A percentile compares a stretch with the other conserved stretches of the same genome.
Evolutionary conservation across 495 filamentous ascomycete species (phyloP).

Genomic region (Tetracladium setigerum): DNA sequence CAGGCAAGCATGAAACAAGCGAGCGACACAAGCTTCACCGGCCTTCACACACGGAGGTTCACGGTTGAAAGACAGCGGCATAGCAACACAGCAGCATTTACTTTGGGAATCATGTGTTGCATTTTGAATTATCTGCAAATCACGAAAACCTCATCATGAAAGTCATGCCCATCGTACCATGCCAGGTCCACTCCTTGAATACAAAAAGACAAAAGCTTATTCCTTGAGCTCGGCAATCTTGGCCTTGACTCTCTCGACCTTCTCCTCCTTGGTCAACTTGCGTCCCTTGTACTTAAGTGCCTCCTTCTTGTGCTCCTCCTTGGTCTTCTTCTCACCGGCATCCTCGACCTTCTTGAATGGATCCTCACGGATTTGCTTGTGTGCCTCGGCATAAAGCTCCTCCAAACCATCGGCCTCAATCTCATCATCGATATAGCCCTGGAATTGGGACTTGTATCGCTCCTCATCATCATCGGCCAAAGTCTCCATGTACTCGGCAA

Average conservation of each 20-base stretch:
- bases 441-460: slow-evolving; percentile 97
- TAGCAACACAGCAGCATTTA: neutral
- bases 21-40: neutral
- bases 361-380: slow-evolving; percentile 95
- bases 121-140: slow-evolving; percentile 2
- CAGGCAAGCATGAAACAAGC: too few relatives aligned
- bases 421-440: slow-evolving; percentile 92
- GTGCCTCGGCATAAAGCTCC: slow-evolving; percentile 91
- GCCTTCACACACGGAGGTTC: neutral
- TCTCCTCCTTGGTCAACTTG: slow-evolving; percentile 78
- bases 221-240: slow-evolving; percentile 73
- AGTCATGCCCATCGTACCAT: neutral
- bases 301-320: slow-evolving; percentile 96
- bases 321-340: slow-evolving; percentile 76
- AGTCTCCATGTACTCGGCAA: slow-evolving; percentile 99
- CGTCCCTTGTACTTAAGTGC: slow-evolving; percentile 72
- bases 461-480: slow-evolving; percentile 99
- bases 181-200: slow-evolving; percentile 9
- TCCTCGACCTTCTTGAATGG: slow-evolving; percentile 90
- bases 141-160: slow-evolving; percentile 14
- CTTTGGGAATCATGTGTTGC: slow-evolving; percentile 1
- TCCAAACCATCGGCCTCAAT: slow-evolving; percentile 94
- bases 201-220: slow-evolving; percentile 8
- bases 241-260: slow-evolving; percentile 69
- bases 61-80: too few relatives aligned